phyloP scores from a whole-genome alignment of 2,329 filamentous ascomycete genomes.

The Sporothrix schenckii region DNA sequence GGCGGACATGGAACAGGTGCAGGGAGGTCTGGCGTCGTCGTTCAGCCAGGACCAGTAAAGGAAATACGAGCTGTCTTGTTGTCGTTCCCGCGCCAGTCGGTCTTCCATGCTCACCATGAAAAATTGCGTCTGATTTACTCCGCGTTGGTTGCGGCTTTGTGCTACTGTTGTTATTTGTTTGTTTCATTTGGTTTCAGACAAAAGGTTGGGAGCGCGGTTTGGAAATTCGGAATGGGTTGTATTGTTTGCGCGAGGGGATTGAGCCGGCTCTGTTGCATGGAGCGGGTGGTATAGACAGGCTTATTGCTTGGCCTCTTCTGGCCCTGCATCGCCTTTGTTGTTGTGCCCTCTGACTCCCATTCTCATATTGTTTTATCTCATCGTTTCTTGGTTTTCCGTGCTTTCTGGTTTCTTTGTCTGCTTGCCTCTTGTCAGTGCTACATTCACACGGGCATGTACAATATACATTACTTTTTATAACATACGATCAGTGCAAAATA shows the following conservation, averaged over 20 bases:
- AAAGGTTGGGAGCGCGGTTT: not conserved
- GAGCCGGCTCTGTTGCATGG: not conserved
- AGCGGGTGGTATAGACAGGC: not conserved
- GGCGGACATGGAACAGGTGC: constrained; percentile 64
- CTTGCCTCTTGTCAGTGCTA: not conserved
- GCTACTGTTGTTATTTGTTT: not conserved
- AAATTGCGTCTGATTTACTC: not conserved
- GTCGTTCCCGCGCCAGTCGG: not conserved
- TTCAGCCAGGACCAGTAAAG: constrained; percentile 47
- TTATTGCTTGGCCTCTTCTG: not conserved
- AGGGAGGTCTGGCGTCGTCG: constrained; percentile 50
- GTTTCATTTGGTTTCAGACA: not conserved
- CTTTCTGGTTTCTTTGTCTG: not conserved
- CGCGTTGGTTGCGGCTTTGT: constrained; percentile 9
- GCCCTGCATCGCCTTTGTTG: not conserved
- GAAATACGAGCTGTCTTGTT: too few species aligned
- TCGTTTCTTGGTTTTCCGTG: constrained; percentile 3
- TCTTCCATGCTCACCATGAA: not conserved
- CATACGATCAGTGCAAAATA: not conserved
- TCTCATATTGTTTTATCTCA: constrained; percentile 11
- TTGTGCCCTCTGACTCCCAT: not conserved
- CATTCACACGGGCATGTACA: constrained; percentile 23
- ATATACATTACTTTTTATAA: not conserved
- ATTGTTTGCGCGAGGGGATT: not conserved
- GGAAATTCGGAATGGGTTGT: not conserved